Base-by-base conservation (phyloP, 257 asterid genomes). In the Verbena officinalis region DNA sequence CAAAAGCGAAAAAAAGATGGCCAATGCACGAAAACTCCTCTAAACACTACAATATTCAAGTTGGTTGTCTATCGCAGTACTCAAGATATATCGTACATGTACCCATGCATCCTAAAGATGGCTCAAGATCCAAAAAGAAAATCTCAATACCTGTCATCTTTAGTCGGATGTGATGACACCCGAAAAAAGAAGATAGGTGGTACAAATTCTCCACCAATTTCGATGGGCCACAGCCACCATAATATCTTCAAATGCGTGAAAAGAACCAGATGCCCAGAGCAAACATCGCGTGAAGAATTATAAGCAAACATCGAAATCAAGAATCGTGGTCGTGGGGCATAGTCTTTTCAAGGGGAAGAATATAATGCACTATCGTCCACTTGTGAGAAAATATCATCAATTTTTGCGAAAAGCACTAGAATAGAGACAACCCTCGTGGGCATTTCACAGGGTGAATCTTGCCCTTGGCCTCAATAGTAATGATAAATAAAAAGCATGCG, bases 251-350 rank as follows among this genome's bases (percentile, higher is more conserved):
- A 39, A 48, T 1, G 23, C 7, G 60, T 4, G 62, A 36, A 16
- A 49, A 46, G 63, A 49, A 65, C 57, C 62, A 59, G 63, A 57
- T 58, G 67, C 77, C 63, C 16, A 59, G 36, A 59, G 49, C 21
- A 19, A 54, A 24, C 19, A 14, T 19, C 22, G 24, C 31, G 15
- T 30, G 7, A 7, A 30, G 36, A 30, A 30, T 30, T 7, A 30
- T 7, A 30, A 30, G 3, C 36, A 23, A 24, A 45, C 27, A 27
- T 12, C 53, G 24, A 15, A 22, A 45, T 33, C 38, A 39, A 51
- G 39, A 52, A 56, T 56, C 22, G 6, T 31, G 58, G 52, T 0
- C 15, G 14, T 44, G 24, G 38, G 16, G 58, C 42, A 34, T 20
- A n/a, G 34, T 23, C 13, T 40, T n/a, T 60, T 13, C 8, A 60